phyloP scores from a whole-genome alignment of 2,329 filamentous ascomycete genomes.

The Penicillium psychrosexuale region DNA sequence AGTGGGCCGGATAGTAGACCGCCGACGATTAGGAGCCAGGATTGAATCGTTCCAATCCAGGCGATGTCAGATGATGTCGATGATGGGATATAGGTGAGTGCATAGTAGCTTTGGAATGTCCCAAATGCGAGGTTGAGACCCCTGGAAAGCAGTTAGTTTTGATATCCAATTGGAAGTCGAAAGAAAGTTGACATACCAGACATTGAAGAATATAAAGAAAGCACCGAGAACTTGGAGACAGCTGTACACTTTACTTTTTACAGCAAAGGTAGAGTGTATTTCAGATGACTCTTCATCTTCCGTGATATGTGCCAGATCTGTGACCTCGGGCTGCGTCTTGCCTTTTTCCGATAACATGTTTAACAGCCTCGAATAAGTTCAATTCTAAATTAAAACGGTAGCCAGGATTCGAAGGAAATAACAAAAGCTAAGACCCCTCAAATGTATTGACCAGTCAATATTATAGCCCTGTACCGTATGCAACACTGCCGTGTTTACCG shows the following conservation, averaged over 20 bases:
- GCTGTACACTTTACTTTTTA: background rate
- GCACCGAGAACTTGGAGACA: constrained; percentile 29
- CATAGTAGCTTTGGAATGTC: constrained; percentile 47
- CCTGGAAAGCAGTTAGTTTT: constrained; percentile 5
- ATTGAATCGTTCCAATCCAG: constrained; percentile 45
- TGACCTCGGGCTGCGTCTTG: background rate
- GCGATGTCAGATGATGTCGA: constrained; percentile 39
- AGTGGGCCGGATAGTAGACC: constrained; percentile 43
- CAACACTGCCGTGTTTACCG: background rate
- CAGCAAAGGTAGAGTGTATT: background rate
- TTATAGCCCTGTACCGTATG: background rate
- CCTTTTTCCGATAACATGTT: background rate
- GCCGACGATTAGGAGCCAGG: constrained; percentile 40
- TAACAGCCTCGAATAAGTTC: background rate
- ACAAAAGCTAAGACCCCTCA: background rate
- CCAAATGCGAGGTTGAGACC: constrained; percentile 37
- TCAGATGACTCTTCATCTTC: background rate
- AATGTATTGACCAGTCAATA: background rate
- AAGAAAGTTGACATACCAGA: constrained; percentile 10
- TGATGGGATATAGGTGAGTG: constrained; percentile 8
- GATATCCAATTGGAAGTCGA: background rate
- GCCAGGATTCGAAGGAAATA: background rate
- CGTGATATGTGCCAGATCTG: background rate
- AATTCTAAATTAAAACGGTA: background rate
- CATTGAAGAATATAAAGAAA: constrained; percentile 25